Conservation (phyloP, 805 yeast genomes). For the Naumovozyma baii region DNA sequence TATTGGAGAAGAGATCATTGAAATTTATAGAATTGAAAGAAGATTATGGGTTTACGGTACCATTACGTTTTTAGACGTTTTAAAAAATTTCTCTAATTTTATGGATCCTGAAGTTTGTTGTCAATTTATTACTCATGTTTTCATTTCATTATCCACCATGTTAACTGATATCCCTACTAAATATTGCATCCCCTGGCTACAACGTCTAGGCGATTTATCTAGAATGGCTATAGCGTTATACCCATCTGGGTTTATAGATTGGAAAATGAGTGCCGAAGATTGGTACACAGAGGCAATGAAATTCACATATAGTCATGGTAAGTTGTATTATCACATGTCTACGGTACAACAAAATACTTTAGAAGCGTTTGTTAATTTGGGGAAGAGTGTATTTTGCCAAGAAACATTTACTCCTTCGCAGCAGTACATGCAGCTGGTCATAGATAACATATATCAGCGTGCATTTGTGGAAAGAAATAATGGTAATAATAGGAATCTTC, state of each 20-base stretch:
- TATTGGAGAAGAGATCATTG: conserved; percentile 62
- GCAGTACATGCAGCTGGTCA: conserved; percentile 66
- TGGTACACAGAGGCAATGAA: conserved; percentile 74
- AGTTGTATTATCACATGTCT: conserved; percentile 77
- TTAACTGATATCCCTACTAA: conserved; percentile 31
- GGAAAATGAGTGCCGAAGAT: conserved; percentile 74
- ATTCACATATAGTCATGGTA: conserved; percentile 73
- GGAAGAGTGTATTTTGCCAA: conserved; percentile 67
- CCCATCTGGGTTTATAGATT: conserved; percentile 70
- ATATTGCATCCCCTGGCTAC: conserved; percentile 51
- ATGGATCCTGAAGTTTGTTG: conserved; percentile 72
- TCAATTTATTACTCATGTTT: conserved; percentile 64
- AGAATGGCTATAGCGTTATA: conserved; percentile 82
- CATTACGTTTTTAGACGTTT: conserved; percentile 67
- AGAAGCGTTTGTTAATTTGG: conserved; percentile 71
- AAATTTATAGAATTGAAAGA: conserved; percentile 66
- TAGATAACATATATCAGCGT: conserved; percentile 61
- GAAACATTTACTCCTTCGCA: conserved; percentile 81
- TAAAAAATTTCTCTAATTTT: conserved; percentile 64
- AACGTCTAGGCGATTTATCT: conserved; percentile 75
- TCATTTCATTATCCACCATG: conserved; percentile 40
- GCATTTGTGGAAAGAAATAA: conserved; percentile 33
- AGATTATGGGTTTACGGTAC: conserved; percentile 82
- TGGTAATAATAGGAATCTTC: conserved; percentile 23
- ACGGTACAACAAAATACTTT: conserved; percentile 65